Base-by-base conservation (phyloP, 768 basidiomycete species). In the Cantharellus cinnabarinus region DNA sequence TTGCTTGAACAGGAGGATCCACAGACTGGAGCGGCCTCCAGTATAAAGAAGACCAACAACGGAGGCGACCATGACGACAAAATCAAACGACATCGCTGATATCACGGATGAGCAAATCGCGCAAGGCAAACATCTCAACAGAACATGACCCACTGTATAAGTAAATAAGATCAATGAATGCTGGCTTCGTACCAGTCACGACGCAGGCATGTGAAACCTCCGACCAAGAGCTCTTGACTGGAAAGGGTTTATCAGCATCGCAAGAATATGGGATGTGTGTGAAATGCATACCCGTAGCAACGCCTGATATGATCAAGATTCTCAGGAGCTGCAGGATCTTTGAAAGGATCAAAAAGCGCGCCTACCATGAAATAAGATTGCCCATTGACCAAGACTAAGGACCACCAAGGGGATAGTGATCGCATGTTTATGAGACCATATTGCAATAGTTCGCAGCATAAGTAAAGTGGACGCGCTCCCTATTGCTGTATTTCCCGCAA, bases 1-100 rank as follows among this genome's bases (percentile, higher is more conserved):
- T 65, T 85, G 83, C n/a, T 72, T 72, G 68, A 85, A 84, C 61
- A 85, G 78, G 57, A 85, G 75, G 53, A 69, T 74, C 54, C 82
- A 76, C 29, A 85, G 77, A 42, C 74, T 76, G 40, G 73, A 74
- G 20, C 79, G 78, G 41, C 77, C 76, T 52, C 68, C 72, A 20
- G 72, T 63, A 35, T 69, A 68, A 63, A 74, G 71, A 20, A 85
- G 75, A 63, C 85, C 85, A 68, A 71, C 77, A 5, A 74, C 78
- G 35, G 81, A 82, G 56, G 85, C 71, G 52, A 70, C 70, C 39
- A 85, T 68, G 56, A 85, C 81, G 14, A 71, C 66, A 61, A 85
- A 73, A 69, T 85, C 83, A 65, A 84, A 83, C 29, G 70, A 69
- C 83, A 85, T 85, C 54, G 80, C 77, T 61, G 41, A 4, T 29